Base-by-base conservation (phyloP, 352 stramenopile species). In the Pythium apleroticum region DNA sequence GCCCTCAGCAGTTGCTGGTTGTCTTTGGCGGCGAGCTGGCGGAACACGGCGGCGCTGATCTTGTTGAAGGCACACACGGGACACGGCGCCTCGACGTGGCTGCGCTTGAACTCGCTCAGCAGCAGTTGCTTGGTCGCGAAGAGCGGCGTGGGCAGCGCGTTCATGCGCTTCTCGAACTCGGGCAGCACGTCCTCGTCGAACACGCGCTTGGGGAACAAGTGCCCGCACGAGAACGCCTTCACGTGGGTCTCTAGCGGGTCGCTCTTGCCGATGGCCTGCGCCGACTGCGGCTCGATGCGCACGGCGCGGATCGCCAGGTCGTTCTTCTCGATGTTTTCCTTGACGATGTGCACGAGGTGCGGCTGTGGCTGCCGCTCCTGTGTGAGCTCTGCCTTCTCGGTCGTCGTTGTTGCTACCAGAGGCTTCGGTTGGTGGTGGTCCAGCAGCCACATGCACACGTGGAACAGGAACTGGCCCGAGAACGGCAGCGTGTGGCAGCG, bases 221-320 rank as follows among this genome's bases (percentile, higher is more conserved):
- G 87, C 14, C 82, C 80, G 37, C 87, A 96, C 14, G 85, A 89
- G 58, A 96, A 96, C 2, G 77, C 87, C 69, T 93, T 92, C 19
- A 88, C 85, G 60, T 96, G 87, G 15, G 87, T 96, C 63, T 96
- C 87, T 9, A 96, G 71, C 25, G 87, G 87, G 25, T 96, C 87
- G 35, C 81, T 91, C 58, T 92, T 91, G 46, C 87, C 87, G 22
- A 96, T 69, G 14, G 76, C 70, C 48, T 84, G 75, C 8, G 85
- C 78, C 0, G 84, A 84, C 52, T 96, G 85, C 0, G 84, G 83
- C 25, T 71, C 54, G 30, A 96, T 86, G 3, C 60, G 65, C 20
- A 96, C 78, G 3, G 69, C 71, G 1, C 63, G 57, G 17, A 81
- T 71, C n/a, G 75, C 70, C 2, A 88, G 35, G 65, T 93, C 81